phyloP scores from a whole-genome alignment of 257 asterid species.

The Solanum pennellii region DNA sequence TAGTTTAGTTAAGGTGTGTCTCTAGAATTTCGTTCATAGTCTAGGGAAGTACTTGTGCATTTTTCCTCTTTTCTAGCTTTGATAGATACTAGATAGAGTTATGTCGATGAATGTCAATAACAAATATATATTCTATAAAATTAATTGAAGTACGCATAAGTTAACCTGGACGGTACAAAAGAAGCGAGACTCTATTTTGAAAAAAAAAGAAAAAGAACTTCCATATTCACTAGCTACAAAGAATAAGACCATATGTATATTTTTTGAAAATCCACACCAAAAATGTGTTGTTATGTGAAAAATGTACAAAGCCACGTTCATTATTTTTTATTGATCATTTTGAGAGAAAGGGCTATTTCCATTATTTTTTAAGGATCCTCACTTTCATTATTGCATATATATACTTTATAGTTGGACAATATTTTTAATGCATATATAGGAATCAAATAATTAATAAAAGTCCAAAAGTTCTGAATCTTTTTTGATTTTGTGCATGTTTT shows the following conservation, averaged over 20 bases:
- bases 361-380: no score
- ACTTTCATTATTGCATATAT: no score
- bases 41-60: no score
- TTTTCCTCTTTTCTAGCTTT: background rate
- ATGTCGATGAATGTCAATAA: no score
- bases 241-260: background rate
- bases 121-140: no score
- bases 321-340: no score
- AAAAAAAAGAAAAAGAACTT: background rate
- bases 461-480: background rate
- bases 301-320: background rate
- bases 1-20: no score
- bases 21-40: no score
- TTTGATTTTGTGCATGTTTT: background rate
- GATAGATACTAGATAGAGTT: background rate
- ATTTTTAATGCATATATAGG: background rate
- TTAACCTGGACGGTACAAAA: fast-evolving
- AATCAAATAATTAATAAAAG: background rate
- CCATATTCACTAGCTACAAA: background rate
- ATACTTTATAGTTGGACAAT: background rate
- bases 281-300: background rate
- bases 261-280: background rate
- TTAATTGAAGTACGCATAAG: background rate
- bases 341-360: no score
- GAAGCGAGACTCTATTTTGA: background rate